Conservation (phyloP, 2,329 filamentous ascomycete genomes). For the Trichoderma aggressivum region DNA sequence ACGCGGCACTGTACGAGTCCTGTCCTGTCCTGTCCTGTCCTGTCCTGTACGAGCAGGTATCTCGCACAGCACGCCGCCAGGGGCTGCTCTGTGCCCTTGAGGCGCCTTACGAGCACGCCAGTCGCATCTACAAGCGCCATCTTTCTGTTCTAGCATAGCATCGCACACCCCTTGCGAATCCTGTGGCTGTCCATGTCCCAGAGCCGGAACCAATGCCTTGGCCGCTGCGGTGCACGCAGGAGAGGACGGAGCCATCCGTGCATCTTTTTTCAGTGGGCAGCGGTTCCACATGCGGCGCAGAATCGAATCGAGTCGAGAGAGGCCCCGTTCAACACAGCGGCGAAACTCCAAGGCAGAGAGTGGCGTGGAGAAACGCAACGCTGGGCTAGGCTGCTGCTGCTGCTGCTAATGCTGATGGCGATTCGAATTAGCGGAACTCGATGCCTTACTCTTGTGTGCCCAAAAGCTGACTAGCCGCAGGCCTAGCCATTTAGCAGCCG, state of each 20-base stretch:
- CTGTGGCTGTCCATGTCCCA: neutral
- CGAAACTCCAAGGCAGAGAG: neutral
- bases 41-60: too few species aligned
- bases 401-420: slow-evolving; percentile 3
- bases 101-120: neutral
- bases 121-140: slow-evolving; percentile 3
- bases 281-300: slow-evolving; percentile 1
- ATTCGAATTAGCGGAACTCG: slow-evolving; percentile 2
- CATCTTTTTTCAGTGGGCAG: neutral
- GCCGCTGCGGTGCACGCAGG: slow-evolving; percentile 6
- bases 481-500: slow-evolving; percentile 6
- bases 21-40: slow-evolving; percentile 17
- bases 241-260: slow-evolving; percentile 13
- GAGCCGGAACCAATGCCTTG: slow-evolving; percentile 13
- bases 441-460: neutral
- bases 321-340: neutral
- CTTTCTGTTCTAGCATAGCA: neutral
- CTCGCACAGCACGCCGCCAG: neutral
- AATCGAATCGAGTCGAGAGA: neutral
- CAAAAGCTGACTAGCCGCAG: slow-evolving; percentile 15
- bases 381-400: neutral
- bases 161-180: neutral
- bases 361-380: neutral
- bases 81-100: neutral
- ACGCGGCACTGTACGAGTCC: slow-evolving; percentile 1